These are phyloP conservation scores for Fraxinus nigra DNA, from an alignment of 305 asterid genomes.

Conservation along the genomic window DNA sequence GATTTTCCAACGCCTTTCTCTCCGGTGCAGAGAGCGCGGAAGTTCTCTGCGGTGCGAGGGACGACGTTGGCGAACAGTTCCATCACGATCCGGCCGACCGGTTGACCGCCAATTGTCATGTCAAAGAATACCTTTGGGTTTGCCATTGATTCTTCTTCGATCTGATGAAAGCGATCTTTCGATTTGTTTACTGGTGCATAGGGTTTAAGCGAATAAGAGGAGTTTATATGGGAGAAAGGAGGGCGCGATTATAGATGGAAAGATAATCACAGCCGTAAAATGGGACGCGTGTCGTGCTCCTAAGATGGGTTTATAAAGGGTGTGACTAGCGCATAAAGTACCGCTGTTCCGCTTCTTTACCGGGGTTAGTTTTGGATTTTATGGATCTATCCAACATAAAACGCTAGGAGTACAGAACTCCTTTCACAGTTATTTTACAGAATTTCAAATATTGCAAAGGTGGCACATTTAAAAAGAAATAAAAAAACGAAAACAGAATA, in stretches of 20 bases:
- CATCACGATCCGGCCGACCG: constrained; percentile 33
- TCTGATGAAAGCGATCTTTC: neutral
- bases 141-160: neutral
- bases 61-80: constrained; percentile 25
- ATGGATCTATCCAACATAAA: too few species aligned
- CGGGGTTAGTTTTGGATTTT: neutral
- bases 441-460: too few species aligned
- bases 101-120: constrained; percentile 27
- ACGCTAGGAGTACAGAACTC: too few species aligned
- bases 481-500: too few species aligned
- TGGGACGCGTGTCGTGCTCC: constrained; percentile 32
- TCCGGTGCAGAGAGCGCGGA: constrained; percentile 36
- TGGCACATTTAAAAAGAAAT: too few species aligned
- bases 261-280: constrained; percentile 27
- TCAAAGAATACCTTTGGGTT: constrained; percentile 37
- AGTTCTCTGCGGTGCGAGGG: constrained; percentile 35
- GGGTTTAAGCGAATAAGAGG: neutral
- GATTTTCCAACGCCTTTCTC: constrained; percentile 25
- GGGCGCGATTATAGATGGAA: constrained; percentile 22
- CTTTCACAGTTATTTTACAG: too few species aligned
- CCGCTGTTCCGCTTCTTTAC: neutral
- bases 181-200: neutral
- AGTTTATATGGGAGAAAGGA: constrained; percentile 34
- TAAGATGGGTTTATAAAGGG: neutral
- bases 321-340: neutral